A percentile compares a stretch with the other conserved stretches of the same genome.
These are phyloP conservation scores for Ascochyta lentis DNA, from an alignment of 2,329 filamentous ascomycete species.

Conservation along the genomic window DNA sequence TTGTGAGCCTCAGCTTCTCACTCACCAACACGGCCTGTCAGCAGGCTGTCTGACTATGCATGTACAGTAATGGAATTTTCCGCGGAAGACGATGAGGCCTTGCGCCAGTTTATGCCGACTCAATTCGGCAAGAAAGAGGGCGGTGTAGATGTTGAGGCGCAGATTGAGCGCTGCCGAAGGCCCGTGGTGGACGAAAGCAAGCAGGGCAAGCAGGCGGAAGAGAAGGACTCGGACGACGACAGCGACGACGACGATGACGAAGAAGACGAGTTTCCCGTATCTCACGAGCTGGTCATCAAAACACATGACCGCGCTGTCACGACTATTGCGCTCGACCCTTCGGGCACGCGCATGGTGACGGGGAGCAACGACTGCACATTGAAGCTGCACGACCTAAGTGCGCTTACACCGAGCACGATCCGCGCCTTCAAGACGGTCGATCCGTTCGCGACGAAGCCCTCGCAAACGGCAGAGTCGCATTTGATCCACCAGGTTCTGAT, in stretches of 20 bases:
- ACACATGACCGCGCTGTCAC: slow-evolving; percentile 91
- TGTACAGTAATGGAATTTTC: slow-evolving; percentile 36
- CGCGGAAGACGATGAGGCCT: slow-evolving; percentile 65
- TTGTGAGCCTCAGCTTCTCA: neutral
- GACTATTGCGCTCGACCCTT: slow-evolving; percentile 80
- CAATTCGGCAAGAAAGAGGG: slow-evolving; percentile 85
- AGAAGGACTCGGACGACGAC: slow-evolving; percentile 52
- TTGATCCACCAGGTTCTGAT: slow-evolving; percentile 87
- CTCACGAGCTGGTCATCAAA: slow-evolving; percentile 90
- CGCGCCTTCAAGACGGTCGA: slow-evolving; percentile 93
- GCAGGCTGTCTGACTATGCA: slow-evolving; percentile 3
- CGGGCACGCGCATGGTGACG: slow-evolving; percentile 85
- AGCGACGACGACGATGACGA: slow-evolving; percentile 69
- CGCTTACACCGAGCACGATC: slow-evolving; percentile 93
- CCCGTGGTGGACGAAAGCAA: slow-evolving; percentile 51
- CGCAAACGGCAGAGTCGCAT: slow-evolving; percentile 79
- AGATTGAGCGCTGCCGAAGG: slow-evolving; percentile 81
- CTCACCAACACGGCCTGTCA: neutral
- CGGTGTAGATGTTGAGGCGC: slow-evolving; percentile 75
- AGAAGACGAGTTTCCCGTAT: slow-evolving; percentile 89
- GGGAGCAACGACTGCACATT: slow-evolving; percentile 89
- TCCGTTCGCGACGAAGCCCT: slow-evolving; percentile 77
- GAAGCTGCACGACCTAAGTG: slow-evolving; percentile 93
- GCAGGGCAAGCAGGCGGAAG: slow-evolving; percentile 36
- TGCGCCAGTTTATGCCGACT: slow-evolving; percentile 78